A percentile compares a stretch with the other conserved stretches of the same genome.
These are phyloP conservation scores for Cryptomeria japonica DNA, from an alignment of 75 land plant genomes.

Conservation along the genomic window DNA sequence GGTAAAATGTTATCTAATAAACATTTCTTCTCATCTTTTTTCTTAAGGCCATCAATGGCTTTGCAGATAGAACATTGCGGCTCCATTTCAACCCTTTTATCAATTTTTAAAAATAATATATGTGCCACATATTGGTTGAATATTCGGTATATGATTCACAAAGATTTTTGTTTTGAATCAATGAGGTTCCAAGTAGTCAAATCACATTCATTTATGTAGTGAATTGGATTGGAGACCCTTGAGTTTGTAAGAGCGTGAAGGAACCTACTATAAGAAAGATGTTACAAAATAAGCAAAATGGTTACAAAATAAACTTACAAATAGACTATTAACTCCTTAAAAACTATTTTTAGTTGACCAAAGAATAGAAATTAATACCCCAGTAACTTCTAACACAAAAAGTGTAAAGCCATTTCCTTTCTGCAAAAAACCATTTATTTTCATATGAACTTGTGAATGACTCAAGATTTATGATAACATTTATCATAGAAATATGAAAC, in stretches of 20 bases:
- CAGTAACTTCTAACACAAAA: too few species aligned
- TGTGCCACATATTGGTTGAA: neutral
- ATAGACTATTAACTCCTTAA: too few species aligned
- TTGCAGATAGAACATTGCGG: neutral
- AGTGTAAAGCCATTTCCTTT: too few species aligned
- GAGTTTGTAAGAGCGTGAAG: slow-evolving; percentile 2
- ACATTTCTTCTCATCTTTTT: slow-evolving; percentile 1
- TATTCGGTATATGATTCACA: neutral
- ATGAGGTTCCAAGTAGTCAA: neutral
- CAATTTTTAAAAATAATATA: neutral
- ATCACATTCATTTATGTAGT: slow-evolving; percentile 8
- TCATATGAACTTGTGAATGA: too few species aligned
- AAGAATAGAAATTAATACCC: too few species aligned
- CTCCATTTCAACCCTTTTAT: slow-evolving; percentile 3
- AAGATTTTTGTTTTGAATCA: neutral
- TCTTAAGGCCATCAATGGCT: slow-evolving; percentile 2
- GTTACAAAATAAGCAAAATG: too few species aligned
- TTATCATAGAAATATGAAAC: too few species aligned
- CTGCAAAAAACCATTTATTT: too few species aligned
- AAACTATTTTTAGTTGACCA: too few species aligned
- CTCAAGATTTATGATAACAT: too few species aligned
- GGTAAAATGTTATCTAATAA: neutral
- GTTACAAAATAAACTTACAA: too few species aligned
- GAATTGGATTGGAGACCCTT: neutral
- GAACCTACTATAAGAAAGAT: slow-evolving; percentile 6